Evolutionary conservation across 495 filamentous ascomycete species (phyloP), one percentile per base, ranked within the genome.

Genomic region (Eremomyces bilateralis): DNA sequence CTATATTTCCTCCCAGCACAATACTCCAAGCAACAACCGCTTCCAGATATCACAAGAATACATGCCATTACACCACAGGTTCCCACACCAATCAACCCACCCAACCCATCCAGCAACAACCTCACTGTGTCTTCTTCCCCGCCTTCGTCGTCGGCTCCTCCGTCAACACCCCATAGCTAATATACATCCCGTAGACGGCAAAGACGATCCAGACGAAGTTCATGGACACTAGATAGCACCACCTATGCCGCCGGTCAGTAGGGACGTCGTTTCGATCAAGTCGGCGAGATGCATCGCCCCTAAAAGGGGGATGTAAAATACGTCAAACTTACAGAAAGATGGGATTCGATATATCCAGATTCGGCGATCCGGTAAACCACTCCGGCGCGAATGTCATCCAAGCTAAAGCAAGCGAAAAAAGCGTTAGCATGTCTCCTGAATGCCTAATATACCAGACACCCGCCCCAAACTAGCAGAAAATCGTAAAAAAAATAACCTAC

Each of bases 331-430:
- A 74, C 43, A 76, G 49, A 47, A 84, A 92, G 64, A 94, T 83
- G 41, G 68, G 76, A 44, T 90, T 83, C 39, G 66, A 69, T 0
- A 70, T 76, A 43, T 84, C 73, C 44, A 95, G 61, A 52, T 80
- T 80, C 39, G 67, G 52, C 38, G 62, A 78, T 1, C 72, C 77
- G 3, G 65, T 75, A 36, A 95, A 53, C 84, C 83, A 95, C 58
- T 95, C 85, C 11, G 85, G 85, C 43, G 69, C 74, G 56, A 95
- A 95, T 0, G 85, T 95, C 79, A 95, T 94, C 50, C 76, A 93
- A 10, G 77, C 74, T 72, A 33, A n/a, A n/a, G n/a, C n/a, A n/a
- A n/a, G n/a, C n/a, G n/a, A n/a, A n/a, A n/a, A n/a, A n/a, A n/a
- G n/a, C n/a, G n/a, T n/a, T n/a, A n/a, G n/a, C n/a, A n/a, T n/a